phyloP scores from a whole-genome alignment of 2,329 filamentous ascomycete species.

The Blastomyces percursus region DNA sequence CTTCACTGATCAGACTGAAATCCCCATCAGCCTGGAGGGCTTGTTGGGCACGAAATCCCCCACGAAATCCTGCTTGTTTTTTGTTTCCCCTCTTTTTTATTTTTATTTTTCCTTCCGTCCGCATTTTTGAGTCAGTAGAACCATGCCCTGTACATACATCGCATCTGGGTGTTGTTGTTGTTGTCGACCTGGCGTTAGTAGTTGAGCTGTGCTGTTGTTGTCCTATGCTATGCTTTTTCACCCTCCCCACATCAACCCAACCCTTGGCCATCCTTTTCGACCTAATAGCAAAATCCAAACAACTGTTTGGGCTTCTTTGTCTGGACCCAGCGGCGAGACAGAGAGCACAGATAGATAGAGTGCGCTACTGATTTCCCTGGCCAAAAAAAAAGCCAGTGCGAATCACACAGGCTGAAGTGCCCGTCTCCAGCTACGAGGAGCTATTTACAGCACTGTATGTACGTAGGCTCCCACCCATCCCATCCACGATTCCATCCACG shows the following conservation, averaged over 20 bases:
- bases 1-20: slow-evolving; percentile 7
- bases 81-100: neutral
- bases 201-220: too few species aligned
- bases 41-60: slow-evolving; percentile 8
- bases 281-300: too few species aligned
- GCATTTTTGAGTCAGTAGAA: neutral
- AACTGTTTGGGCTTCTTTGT: neutral
- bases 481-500: too few species aligned
- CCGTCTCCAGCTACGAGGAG: neutral
- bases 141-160: neutral
- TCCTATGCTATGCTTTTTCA: neutral
- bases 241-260: neutral
- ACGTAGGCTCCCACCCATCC: neutral
- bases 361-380: neutral
- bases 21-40: neutral
- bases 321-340: neutral
- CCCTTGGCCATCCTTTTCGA: too few species aligned
- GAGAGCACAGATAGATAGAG: neutral
- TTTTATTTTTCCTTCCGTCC: neutral
- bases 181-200: neutral
- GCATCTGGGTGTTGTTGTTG: neutral
- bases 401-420: neutral
- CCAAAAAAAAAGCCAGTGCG: neutral
- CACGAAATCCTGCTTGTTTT: too few species aligned
- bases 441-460: too few species aligned